These are phyloP conservation scores for Akanthomyces muscarius DNA, from an alignment of 2,329 filamentous ascomycete genomes.

Conservation along the genomic window DNA sequence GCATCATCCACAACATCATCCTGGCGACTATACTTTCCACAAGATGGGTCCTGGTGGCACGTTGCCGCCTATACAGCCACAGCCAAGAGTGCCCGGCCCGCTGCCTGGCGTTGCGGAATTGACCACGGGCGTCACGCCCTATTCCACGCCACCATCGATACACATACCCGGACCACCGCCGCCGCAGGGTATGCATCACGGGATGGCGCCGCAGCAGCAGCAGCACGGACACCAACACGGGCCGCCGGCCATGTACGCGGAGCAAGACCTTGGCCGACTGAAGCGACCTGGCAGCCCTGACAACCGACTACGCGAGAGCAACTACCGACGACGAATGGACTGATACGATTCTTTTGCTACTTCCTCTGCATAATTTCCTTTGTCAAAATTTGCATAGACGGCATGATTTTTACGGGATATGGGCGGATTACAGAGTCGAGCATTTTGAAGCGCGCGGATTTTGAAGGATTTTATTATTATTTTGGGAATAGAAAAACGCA, in stretches of 20 bases:
- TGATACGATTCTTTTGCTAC: slow-evolving; percentile 19
- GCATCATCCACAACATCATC: slow-evolving; percentile 28
- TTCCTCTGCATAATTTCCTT: background rate
- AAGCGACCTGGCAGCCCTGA: slow-evolving; percentile 54
- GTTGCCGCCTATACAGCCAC: slow-evolving; percentile 50
- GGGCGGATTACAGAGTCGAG: slow-evolving; percentile 8
- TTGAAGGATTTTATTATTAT: background rate
- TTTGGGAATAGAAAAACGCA: background rate
- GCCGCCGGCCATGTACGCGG: background rate
- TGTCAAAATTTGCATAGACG: background rate
- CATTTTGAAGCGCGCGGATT: slow-evolving; percentile 12
- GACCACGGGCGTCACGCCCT: slow-evolving; percentile 60
- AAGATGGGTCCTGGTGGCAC: slow-evolving; percentile 35
- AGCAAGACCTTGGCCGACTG: slow-evolving; percentile 6
- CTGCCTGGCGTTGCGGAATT: slow-evolving; percentile 61
- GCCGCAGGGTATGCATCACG: slow-evolving; percentile 4
- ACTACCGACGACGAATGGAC: slow-evolving; percentile 37
- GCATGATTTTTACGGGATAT: background rate
- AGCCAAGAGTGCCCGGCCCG: slow-evolving; percentile 39
- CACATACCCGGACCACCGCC: background rate
- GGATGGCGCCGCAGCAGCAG: slow-evolving; percentile 6
- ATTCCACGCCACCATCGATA: slow-evolving; percentile 44
- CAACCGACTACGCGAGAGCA: slow-evolving; percentile 41
- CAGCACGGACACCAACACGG: background rate
- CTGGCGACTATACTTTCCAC: slow-evolving; percentile 29